Evolutionary conservation across 1,284 basidiomycete genomes (phyloP).

Genomic region (Trichosporon sp.): DNA sequence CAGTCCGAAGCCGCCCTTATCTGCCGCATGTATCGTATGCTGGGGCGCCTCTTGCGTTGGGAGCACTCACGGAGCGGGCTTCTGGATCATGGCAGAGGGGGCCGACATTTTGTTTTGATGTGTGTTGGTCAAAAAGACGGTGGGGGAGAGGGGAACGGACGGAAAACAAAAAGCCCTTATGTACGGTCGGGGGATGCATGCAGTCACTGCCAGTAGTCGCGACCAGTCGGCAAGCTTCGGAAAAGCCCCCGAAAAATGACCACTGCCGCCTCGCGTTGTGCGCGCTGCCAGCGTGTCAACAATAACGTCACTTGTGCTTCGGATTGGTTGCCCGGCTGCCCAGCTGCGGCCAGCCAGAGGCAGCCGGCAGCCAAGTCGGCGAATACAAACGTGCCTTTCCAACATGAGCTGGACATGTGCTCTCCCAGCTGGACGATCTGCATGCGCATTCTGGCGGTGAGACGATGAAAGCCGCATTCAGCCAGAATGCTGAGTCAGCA

Average conservation of each 20-base stretch:
- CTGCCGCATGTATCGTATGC: background rate
- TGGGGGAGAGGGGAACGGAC: background rate
- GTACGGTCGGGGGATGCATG: background rate
- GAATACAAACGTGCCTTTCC: constrained; percentile 1
- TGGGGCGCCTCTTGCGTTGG: background rate
- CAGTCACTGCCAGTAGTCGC: background rate
- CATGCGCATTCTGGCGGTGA: background rate
- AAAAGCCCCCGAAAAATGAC: background rate
- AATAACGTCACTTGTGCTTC: background rate
- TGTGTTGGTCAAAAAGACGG: background rate
- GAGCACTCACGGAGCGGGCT: constrained; percentile 45
- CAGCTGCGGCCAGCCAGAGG: too few species aligned
- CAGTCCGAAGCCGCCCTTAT: background rate
- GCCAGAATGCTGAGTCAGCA: background rate
- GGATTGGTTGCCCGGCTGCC: background rate
- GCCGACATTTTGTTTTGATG: constrained; percentile 16
- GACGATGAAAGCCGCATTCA: background rate
- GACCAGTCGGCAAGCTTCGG: background rate
- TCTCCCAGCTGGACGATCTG: background rate
- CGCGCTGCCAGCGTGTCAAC: background rate
- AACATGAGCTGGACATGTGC: background rate
- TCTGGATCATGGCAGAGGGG: constrained; percentile 38
- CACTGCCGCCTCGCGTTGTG: background rate
- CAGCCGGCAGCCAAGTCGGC: background rate
- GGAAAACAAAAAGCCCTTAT: background rate